phyloP scores from a whole-genome alignment of 768 basidiomycete genomes.

The Lentinula sp. region DNA sequence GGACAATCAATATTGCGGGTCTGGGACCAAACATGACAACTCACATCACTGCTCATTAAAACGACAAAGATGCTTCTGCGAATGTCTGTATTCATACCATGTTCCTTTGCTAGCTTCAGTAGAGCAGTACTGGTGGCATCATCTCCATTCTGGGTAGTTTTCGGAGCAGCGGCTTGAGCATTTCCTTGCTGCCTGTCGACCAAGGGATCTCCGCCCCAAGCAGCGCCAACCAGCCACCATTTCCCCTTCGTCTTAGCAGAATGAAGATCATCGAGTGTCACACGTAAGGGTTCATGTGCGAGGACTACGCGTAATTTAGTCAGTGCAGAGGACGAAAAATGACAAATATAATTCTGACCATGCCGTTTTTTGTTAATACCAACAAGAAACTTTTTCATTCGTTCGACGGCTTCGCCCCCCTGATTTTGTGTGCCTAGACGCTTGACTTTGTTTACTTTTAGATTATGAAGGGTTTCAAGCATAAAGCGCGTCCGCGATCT shows the following conservation, averaged over 20 bases:
- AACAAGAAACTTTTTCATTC: constrained; percentile 84
- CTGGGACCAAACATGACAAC: constrained; percentile 17
- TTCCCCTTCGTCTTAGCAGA: constrained; percentile 84
- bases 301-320: constrained; percentile 44
- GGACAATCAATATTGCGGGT: neutral
- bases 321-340: neutral
- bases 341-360: constrained; percentile 32
- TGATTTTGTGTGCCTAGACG: constrained; percentile 58
- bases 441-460: constrained; percentile 88
- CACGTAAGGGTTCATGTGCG: constrained; percentile 80
- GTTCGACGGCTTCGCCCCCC: constrained; percentile 68
- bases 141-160: constrained; percentile 14
- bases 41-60: constrained; percentile 91
- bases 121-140: constrained; percentile 37
- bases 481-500: constrained; percentile 93
- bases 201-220: constrained; percentile 91
- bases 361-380: constrained; percentile 73
- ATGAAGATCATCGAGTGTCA: constrained; percentile 80
- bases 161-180: constrained; percentile 13
- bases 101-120: constrained; percentile 78
- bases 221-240: constrained; percentile 98
- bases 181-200: constrained; percentile 54
- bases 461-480: constrained; percentile 87
- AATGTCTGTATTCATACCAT: constrained; percentile 99
- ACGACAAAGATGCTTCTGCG: constrained; percentile 88